Conservation (phyloP, 2,329 filamentous ascomycete genomes). For the Didymella glomerata region DNA sequence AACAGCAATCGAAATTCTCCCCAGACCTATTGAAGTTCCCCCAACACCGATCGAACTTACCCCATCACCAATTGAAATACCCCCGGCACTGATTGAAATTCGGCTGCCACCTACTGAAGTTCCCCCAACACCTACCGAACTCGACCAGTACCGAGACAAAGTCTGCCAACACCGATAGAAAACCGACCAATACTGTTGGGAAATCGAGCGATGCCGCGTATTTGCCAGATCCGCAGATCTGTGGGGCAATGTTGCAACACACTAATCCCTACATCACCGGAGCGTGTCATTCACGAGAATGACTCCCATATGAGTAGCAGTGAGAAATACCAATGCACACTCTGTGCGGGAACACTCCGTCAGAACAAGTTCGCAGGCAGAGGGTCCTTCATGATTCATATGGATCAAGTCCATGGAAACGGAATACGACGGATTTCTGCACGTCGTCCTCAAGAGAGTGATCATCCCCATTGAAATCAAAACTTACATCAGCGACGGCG, state of each 20-base stretch:
- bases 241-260: background rate
- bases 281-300: background rate
- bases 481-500: constrained; percentile 35
- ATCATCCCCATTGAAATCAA: background rate
- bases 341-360: background rate
- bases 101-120: too few species aligned
- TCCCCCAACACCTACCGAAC: too few species aligned
- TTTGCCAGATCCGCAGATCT: background rate
- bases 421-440: background rate
- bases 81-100: too few species aligned
- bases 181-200: too few species aligned
- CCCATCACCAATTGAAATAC: too few species aligned
- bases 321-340: background rate
- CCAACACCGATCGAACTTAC: too few species aligned
- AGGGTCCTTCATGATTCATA: background rate
- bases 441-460: background rate
- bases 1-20: too few species aligned
- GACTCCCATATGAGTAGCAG: background rate
- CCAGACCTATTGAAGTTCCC: too few species aligned
- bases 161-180: too few species aligned
- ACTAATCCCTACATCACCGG: background rate
- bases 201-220: background rate
- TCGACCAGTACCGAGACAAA: too few species aligned
- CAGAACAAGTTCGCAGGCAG: background rate
- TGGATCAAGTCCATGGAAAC: background rate